A percentile compares a stretch with the other conserved stretches of the same genome.
Conservation (phyloP, 495 filamentous ascomycete species). For the Penicillium robsamsonii region DNA sequence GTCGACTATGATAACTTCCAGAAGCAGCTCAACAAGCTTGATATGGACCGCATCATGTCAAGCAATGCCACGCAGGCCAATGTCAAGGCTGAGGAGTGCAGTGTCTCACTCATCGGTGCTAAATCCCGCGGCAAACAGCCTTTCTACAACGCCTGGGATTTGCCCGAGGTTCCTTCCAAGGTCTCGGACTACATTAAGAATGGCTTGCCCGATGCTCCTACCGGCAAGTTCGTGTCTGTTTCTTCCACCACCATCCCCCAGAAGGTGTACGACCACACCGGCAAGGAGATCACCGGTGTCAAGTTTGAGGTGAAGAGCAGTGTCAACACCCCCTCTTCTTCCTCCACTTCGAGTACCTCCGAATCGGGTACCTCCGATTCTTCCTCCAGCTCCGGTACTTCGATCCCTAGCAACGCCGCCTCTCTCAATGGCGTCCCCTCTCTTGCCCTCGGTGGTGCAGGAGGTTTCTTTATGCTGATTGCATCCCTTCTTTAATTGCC, state of each 20-base stretch:
- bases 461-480: conserved; percentile 31
- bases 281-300: conserved; percentile 51
- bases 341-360: conserved; percentile 20
- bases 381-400: conserved; percentile 37
- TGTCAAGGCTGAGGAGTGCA: conserved; percentile 58
- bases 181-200: conserved; percentile 51
- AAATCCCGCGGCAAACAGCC: conserved; percentile 9
- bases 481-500: conserved; percentile 24
- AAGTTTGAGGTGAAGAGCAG: conserved; percentile 50
- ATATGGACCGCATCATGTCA: conserved; percentile 61
- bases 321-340: conserved; percentile 38
- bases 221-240: conserved; percentile 60
- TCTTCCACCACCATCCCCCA: conserved; percentile 48
- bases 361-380: conserved; percentile 22
- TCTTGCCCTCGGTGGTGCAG: conserved; percentile 21
- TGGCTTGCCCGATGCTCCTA: conserved; percentile 51
- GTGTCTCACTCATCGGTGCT: conserved; percentile 53
- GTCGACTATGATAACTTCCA: conserved; percentile 75
- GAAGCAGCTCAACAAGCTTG: conserved; percentile 68
- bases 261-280: conserved; percentile 54
- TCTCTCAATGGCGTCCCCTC: conserved; percentile 20
- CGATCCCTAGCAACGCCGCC: conserved; percentile 27
- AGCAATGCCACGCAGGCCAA: conserved; percentile 53
- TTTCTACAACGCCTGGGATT: conserved; percentile 74
- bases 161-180: conserved; percentile 57